Evolutionary conservation across 2,329 filamentous ascomycete genomes (phyloP), one percentile per base, ranked within the genome.

Genomic region (Aureobasidium namibiae): DNA sequence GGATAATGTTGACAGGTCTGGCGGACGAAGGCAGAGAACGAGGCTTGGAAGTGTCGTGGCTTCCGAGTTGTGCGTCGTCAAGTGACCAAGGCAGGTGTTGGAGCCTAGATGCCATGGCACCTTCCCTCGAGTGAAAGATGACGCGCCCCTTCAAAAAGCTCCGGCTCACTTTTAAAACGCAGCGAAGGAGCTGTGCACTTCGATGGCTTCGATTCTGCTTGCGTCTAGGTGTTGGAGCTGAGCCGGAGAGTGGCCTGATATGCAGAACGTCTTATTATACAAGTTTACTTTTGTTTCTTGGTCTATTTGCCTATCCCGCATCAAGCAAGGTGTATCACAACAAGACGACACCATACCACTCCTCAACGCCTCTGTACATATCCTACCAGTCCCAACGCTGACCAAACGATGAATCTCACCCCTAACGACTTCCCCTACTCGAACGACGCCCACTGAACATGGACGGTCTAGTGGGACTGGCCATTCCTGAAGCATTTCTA

Each of bases 361-460:
- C 52, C 39, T 31, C 24, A 56, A 56, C 52, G 18, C 52, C 52
- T 24, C 23, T 44, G n/a, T 56, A 56, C 52, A 56, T 56, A 45
- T 33, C 39, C 39, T 56, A 45, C 52, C 44, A 36, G 48, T 36
- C 29, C 29, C 39, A 18, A 26, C 18, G 24, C 26, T 42, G 23
- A 36, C 33, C 16, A 33, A 21, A 18, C 50, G 14, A 42, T 18
- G n/a, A 49, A n/a, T n/a, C 24, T n/a, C 18, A 24, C 3, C 9
- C 11, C 23, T 45, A 56, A 44, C 41, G 52, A 45, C 52, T 56
- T 14, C 39, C 39, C 36, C 39, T 44, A n/a, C 52, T 56, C 18
- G 52, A 44, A n/a, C 52, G 52, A 34, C 52, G 52, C 14, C 52
- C 52, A 13, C 39, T 45, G 29, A 56, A 56, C 29, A 45, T 33